Conservation (phyloP, 2,329 filamentous ascomycete species). For the Aspergillus uvarum region DNA sequence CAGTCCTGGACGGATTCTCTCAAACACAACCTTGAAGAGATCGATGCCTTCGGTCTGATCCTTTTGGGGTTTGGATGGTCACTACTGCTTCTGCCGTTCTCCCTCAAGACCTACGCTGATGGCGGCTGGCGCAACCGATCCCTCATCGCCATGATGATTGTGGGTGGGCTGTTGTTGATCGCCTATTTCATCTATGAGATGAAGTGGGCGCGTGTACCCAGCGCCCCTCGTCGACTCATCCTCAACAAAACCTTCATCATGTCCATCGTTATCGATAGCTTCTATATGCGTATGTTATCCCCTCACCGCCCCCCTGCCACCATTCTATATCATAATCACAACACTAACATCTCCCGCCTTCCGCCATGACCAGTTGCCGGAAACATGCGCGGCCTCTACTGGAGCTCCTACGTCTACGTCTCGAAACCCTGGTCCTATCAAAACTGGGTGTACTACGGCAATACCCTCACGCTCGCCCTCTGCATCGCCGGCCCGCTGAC, state of each 20-base stretch:
- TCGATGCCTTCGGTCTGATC: constrained; percentile 49
- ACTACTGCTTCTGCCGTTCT: constrained; percentile 62
- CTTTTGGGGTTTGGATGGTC: constrained; percentile 16
- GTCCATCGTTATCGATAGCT: constrained; percentile 6
- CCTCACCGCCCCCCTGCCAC: too few relatives aligned
- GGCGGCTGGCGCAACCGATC: constrained; percentile 44
- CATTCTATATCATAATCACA: too few relatives aligned
- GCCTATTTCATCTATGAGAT: constrained; percentile 55
- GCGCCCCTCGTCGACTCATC: constrained; percentile 30
- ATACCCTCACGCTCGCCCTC: constrained; percentile 43
- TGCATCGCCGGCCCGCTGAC: constrained; percentile 37
- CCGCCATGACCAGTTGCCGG: not conserved
- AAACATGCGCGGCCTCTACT: constrained; percentile 8
- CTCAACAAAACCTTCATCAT: constrained; percentile 26
- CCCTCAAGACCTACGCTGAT: constrained; percentile 43
- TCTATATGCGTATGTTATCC: constrained; percentile 4
- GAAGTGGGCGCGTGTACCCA: constrained; percentile 50
- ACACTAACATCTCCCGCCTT: too few relatives aligned
- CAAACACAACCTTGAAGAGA: constrained; percentile 54
- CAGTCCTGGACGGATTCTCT: too few relatives aligned
- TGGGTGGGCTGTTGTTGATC: constrained; percentile 54
- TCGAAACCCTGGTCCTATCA: constrained; percentile 33
- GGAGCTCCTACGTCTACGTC: constrained; percentile 12
- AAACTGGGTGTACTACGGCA: constrained; percentile 45
- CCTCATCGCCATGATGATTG: constrained; percentile 51